Base-by-base conservation (phyloP, 2,329 filamentous ascomycete species). In the Aureobasidium sp. region DNA sequence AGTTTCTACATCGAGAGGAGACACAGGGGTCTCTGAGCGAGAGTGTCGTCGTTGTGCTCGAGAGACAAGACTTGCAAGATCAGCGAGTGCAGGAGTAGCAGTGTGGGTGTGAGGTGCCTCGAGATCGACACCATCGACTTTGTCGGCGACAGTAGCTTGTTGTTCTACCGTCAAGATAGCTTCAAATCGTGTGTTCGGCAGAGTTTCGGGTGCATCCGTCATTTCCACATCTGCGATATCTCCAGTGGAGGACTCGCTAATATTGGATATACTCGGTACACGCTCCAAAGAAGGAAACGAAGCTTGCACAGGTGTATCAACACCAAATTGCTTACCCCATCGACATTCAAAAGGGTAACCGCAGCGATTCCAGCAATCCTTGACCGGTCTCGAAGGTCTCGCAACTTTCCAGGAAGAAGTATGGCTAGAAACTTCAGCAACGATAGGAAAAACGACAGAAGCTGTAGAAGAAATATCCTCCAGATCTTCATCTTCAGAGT, bases 281-380 rank as follows among this genome's bases (percentile, higher is more conserved):
- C 50, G 20, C 50, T 56, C 9, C 60, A 55, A 2, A 51, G 48
- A 16, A 61, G 58, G n/a, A 18, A 67, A 64, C 4, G 67, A 45
- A 15, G 65, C 23, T 27, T 50, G 48, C 27, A 63, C 48, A 20
- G 72, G 69, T 8, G 71, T 70, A 42, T 68, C 62, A 2, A 73
- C 70, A 7, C 74, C 73, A 25, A 70, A 75, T 61, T 74, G 71
- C 65, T 74, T 76, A 8, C 77, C 76, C 78, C 78, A 80, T 8
- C 81, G 77, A 67, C 82, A 85, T 60, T 84, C 78, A 33, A 75
- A 79, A 0, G 82, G 82, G 65, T 82, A 84, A 59, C 83, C 79
- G 69, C 82, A 84, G 6, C 58, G 69, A 13, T 73, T 73, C 80
- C 81, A 83, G 71, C 82, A 85, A 66, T 83, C 75, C 61, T 78